Evolutionary conservation across 495 filamentous ascomycete species (phyloP).

Genomic region (Podospora pseudoanserina): DNA sequence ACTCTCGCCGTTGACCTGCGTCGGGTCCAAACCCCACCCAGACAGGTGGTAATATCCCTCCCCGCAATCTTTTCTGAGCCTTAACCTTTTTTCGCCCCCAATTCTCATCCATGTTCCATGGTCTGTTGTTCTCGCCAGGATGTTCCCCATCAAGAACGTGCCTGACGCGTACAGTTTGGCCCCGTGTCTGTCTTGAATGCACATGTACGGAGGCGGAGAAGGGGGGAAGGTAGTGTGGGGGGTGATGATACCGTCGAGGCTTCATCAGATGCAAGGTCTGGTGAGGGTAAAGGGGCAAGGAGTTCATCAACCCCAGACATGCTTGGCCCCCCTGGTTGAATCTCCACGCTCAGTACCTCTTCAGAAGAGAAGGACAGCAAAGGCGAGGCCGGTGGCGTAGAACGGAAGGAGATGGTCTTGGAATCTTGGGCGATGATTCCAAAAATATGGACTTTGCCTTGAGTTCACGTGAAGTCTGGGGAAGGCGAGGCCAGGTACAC

Average conservation of each 20-base stretch:
- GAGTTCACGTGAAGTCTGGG: background rate
- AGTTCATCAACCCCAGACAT: background rate
- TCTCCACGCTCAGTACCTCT: too few relatives aligned
- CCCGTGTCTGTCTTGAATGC: background rate
- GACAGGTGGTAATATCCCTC: background rate
- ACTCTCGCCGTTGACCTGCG: background rate
- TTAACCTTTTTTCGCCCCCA: background rate
- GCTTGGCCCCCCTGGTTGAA: background rate
- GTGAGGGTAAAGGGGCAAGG: background rate
- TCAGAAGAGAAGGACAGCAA: background rate
- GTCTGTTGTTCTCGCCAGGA: background rate
- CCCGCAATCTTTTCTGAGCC: background rate
- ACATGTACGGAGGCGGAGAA: background rate
- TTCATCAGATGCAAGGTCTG: background rate
- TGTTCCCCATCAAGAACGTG: background rate
- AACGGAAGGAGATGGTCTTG: background rate
- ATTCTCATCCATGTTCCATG: background rate
- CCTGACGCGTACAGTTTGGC: background rate
- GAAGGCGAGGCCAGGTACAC: background rate
- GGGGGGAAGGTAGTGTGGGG: background rate
- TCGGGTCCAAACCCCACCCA: background rate
- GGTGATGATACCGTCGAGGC: background rate
- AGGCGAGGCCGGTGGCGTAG: background rate
- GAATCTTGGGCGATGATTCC: background rate
- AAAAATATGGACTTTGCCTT: background rate